These are phyloP conservation scores for Mucor racemosus DNA, from an alignment of 371 early-diverging fungal species.

Conservation along the genomic window DNA sequence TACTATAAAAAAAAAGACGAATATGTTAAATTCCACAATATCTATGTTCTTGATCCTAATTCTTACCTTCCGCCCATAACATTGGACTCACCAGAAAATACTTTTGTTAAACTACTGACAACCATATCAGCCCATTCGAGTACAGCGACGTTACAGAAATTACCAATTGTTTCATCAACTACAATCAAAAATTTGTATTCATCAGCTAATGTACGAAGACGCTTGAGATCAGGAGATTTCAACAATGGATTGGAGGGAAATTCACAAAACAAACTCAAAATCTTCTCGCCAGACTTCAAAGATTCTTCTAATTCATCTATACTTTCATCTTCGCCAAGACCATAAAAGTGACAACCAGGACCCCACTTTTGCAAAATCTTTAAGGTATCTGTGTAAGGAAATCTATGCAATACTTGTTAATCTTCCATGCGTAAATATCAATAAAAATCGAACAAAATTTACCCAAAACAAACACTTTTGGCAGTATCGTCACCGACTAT, in stretches of 20 bases:
- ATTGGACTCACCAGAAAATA: conserved; percentile 94
- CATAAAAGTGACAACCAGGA: conserved; percentile 84
- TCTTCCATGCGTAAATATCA: neutral
- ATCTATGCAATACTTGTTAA: conserved; percentile 49
- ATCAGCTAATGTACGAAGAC: conserved; percentile 79
- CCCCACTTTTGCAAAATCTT: conserved; percentile 96
- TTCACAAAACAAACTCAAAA: conserved; percentile 88
- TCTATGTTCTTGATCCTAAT: too few relatives aligned
- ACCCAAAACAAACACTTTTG: conserved; percentile 92
- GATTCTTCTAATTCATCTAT: conserved; percentile 71
- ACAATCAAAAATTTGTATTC: conserved; percentile 78
- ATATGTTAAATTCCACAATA: neutral
- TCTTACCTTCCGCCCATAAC: conserved; percentile 95
- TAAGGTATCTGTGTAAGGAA: conserved; percentile 94
- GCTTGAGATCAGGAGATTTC: conserved; percentile 77
- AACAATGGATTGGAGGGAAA: conserved; percentile 94
- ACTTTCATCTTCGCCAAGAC: conserved; percentile 76
- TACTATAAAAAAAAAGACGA: conserved; percentile 46
- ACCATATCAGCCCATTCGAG: conserved; percentile 85
- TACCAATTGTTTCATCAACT: conserved; percentile 95
- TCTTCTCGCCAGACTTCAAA: conserved; percentile 62
- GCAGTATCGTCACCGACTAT: conserved; percentile 48
- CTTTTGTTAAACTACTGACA: conserved; percentile 92
- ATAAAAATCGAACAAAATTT: conserved; percentile 10
- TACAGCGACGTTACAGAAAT: conserved; percentile 84